Base-by-base conservation (phyloP, 306 rosid species). In the Fagus crenata region DNA sequence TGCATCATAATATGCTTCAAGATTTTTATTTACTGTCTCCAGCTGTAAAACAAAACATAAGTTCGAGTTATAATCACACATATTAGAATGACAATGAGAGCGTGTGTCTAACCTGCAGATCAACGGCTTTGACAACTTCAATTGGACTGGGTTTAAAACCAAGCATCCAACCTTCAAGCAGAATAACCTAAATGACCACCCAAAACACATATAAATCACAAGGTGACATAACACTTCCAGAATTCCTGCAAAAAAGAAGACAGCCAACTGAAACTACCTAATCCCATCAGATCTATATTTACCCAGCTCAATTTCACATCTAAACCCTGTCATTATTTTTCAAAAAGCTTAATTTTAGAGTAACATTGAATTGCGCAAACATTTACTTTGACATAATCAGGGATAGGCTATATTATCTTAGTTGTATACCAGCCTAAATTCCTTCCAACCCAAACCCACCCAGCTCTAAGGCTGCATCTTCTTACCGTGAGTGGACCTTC, bases 151-250 rank as follows among this genome's bases (percentile, higher is more conserved):
- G 93, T 82, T 85, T 89, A 90, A 92, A 95, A 63, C 99, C 99
- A 75, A 95, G 98, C 98, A 92, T 95, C 99, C 97, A 95, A 61
- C 98, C 99, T 87, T 95, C 99, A 55, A 92, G 89, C 75, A 95
- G 77, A 85, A 95, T 85, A 72, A 60, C 97, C 99, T 95, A 81
- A 33, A 84, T 53, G 63, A 68, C 77, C 87, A 84, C 68, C 53
- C 53, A 49, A 77, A 72, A 70, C 58, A 77, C n/a, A 69, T 68
- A 22, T 64, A 22, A 36, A 71, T 14, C 14, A 17, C 46, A 39
- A 54, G 49, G 40, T 73, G 54, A 75, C 28, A 72, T 53, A 39
- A 15, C 6, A 8, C 37, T 55, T 68, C 7, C 7, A 59, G 43
- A 3, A 17, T 71, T 43, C 49, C 28, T 60, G 49, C 31, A 60